Evolutionary conservation across 768 basidiomycete genomes (phyloP).

Genomic region (Boletellus emodensis): DNA sequence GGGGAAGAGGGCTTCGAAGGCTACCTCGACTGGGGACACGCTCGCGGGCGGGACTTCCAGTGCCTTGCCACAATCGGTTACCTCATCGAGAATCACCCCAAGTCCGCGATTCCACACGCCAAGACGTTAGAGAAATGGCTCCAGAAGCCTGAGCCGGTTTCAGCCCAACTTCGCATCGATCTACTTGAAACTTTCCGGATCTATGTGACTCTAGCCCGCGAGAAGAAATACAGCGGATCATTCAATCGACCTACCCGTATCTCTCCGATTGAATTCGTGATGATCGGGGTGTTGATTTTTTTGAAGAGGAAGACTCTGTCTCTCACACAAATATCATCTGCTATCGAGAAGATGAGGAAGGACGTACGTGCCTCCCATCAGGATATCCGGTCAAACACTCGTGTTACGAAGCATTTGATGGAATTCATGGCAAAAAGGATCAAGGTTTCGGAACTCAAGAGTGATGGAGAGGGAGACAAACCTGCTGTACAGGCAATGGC

Average conservation of each 20-base stretch:
- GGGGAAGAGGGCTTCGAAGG: constrained; percentile 35
- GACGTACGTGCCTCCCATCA: constrained; percentile 35
- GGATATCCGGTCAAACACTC: constrained; percentile 41
- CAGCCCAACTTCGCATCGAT: constrained; percentile 24
- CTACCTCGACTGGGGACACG: constrained; percentile 41
- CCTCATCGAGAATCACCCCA: constrained; percentile 31
- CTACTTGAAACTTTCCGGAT: constrained; percentile 33
- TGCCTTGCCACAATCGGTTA: constrained; percentile 38
- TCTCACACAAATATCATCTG: constrained; percentile 40
- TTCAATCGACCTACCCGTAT: constrained; percentile 35
- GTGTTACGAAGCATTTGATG: constrained; percentile 33
- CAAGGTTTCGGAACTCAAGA: constrained; percentile 31
- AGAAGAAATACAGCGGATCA: constrained; percentile 29
- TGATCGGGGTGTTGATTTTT: constrained; percentile 40
- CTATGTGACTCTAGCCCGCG: constrained; percentile 32
- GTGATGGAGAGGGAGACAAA: constrained; percentile 30
- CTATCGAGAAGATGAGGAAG: constrained; percentile 38
- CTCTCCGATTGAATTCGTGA: constrained; percentile 44
- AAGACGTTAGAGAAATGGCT: constrained; percentile 38
- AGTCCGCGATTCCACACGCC: constrained; percentile 22
- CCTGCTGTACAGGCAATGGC: constrained; percentile 20
- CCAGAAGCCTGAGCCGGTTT: constrained; percentile 23
- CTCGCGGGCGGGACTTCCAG: constrained; percentile 46
- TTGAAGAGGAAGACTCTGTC: constrained; percentile 31
- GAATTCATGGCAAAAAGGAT: constrained; percentile 30